Conservation (phyloP, 2,329 filamentous ascomycete genomes). For the Pseudogymnoascus sp. region DNA sequence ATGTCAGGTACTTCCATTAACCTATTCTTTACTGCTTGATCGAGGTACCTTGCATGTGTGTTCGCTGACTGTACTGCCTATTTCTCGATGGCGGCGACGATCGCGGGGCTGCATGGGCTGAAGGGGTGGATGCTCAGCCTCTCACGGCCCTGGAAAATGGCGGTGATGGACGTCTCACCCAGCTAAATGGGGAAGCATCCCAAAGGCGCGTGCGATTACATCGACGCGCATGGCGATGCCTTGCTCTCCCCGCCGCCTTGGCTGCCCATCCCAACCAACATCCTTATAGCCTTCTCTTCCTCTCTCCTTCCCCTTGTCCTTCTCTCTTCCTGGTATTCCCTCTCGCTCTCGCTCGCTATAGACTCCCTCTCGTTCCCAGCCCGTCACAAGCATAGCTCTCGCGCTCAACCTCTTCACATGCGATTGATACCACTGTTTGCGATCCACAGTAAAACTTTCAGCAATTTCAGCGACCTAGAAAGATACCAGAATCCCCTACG, state of each 20-base stretch:
- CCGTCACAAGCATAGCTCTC: not conserved
- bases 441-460: not conserved
- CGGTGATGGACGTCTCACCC: not conserved
- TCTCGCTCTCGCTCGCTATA: not conserved
- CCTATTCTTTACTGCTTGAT: not conserved
- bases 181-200: conserved; percentile 1
- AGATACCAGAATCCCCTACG: not conserved
- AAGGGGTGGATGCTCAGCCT: not conserved
- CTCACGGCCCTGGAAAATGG: not conserved
- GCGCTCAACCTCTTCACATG: not conserved
- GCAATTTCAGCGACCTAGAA: not conserved
- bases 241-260: not conserved
- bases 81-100: not conserved
- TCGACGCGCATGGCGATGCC: conserved; percentile 3
- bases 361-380: not conserved
- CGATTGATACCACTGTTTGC: not conserved
- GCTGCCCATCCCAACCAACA: not conserved
- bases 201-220: conserved; percentile 1
- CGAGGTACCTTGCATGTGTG: not conserved
- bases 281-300: not conserved
- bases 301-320: not conserved
- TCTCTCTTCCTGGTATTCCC: not conserved
- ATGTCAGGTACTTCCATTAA: not conserved
- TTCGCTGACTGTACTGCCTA: not conserved
- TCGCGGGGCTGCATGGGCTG: not conserved